Base-by-base conservation (phyloP, 2,329 filamentous ascomycete species). In the Aspergillus pseudoviridinutans region DNA sequence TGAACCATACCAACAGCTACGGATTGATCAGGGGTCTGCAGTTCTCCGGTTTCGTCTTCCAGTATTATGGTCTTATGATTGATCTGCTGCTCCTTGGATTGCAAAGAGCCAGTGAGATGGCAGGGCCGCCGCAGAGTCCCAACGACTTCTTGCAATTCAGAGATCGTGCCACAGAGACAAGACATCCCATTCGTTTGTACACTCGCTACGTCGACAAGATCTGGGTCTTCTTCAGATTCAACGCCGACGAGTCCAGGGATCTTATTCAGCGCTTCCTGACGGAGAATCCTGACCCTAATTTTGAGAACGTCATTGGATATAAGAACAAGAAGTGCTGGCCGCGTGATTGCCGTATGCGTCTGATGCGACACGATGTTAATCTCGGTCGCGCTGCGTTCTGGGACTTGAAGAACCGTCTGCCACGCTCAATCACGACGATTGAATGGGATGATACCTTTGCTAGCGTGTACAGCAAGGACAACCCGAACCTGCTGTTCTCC, bases 261-360 rank as follows among this genome's bases (percentile, higher is more conserved):
- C 81, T 99, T 50, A 99, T 99, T 58, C 94, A 99, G 74, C 89
- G 94, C 9, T 99, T 97, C 82, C 81, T 99, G 65, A 99, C 95
- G 0, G 95, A 99, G 72, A 93, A 99, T 70, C 94, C 94, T 0
- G 95, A 99, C 74, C 94, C 94, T 2, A 99, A 99, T 71, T 99
- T 99, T 64, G 94, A 99, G 73, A 99, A 99, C 63, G 94, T 99
- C 46, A 97, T 99, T 66, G 94, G 94, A 0, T 99, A 97, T 76
- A 92, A 91, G 80, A 99, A 96, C 78, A 99, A 99, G 82, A 99
- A 97, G 74, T 99, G 95, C 77, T 99, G 94, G 94, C 95, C 94
- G 46, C 87, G 94, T 67, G 94, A 99, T 73, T 97, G 92, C 25
- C 87, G 94, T 52, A 99, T 99, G 95, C 88, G 95, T 49, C 78